Percentiles rank a stretch among this genome's conserved stretches.
These are phyloP conservation scores for Oryza rufipogon DNA, from an alignment of 176 grass and related monocot genomes.

Conservation along the genomic window DNA sequence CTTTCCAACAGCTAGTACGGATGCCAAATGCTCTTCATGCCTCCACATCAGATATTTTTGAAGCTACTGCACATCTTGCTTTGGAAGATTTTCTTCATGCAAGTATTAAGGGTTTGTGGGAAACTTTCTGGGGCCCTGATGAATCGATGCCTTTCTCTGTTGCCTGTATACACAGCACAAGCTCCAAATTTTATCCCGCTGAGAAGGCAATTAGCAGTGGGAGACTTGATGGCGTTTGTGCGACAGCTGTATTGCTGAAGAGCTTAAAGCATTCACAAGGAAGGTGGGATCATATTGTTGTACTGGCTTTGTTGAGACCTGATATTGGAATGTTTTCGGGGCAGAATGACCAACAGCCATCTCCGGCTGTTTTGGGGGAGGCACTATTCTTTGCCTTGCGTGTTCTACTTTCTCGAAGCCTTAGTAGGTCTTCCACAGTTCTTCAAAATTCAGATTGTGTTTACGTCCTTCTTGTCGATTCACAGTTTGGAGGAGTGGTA, in stretches of 20 bases:
- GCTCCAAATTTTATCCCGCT: slow-evolving; percentile 86
- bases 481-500: slow-evolving; percentile 90
- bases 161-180: slow-evolving; percentile 93
- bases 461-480: slow-evolving; percentile 89
- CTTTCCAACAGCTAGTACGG: slow-evolving; percentile 87
- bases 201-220: slow-evolving; percentile 85
- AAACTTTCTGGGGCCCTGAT: slow-evolving; percentile 91
- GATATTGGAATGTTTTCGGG: slow-evolving; percentile 64
- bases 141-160: slow-evolving; percentile 80
- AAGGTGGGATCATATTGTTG: slow-evolving; percentile 93
- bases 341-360: slow-evolving; percentile 62
- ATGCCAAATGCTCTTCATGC: slow-evolving; percentile 89
- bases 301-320: slow-evolving; percentile 77
- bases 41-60: slow-evolving; percentile 75
- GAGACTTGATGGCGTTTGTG: slow-evolving; percentile 89
- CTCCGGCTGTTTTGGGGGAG: slow-evolving; percentile 71
- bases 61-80: slow-evolving; percentile 85
- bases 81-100: slow-evolving; percentile 96
- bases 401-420: slow-evolving; percentile 85
- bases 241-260: slow-evolving; percentile 77
- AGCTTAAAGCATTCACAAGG: slow-evolving; percentile 64
- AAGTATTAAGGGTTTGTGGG: slow-evolving; percentile 80
- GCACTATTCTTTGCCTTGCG: slow-evolving; percentile 91
- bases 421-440: slow-evolving; percentile 81
- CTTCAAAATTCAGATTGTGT: slow-evolving; percentile 76